These are phyloP conservation scores for Silene coronaria DNA, from an alignment of 179 eudicot genomes.

Conservation along the genomic window DNA sequence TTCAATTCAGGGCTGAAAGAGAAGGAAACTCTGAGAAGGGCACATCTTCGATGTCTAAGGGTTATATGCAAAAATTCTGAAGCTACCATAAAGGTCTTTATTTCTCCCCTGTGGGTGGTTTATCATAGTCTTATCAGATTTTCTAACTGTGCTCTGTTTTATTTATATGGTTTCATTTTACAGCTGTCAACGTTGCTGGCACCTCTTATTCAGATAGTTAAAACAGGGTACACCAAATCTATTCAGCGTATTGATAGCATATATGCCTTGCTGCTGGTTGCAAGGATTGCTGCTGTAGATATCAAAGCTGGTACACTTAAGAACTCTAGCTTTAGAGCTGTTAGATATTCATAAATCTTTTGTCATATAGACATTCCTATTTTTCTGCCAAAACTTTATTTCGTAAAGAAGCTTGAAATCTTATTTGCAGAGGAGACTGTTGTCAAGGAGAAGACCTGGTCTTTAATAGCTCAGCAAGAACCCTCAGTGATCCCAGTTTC, in stretches of 20 bases:
- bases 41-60: slow-evolving; percentile 75
- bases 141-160: slow-evolving; percentile 1
- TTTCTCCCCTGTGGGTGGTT: slow-evolving; percentile 5
- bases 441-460: slow-evolving; percentile 80
- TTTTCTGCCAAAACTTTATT: background rate
- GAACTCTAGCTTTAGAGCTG: background rate
- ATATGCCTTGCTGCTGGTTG: slow-evolving; percentile 67
- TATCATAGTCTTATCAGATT: background rate
- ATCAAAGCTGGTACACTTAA: slow-evolving; percentile 66
- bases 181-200: slow-evolving; percentile 74
- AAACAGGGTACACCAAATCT: slow-evolving; percentile 82
- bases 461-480: slow-evolving; percentile 71
- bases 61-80: slow-evolving; percentile 66
- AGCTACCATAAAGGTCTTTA: slow-evolving; percentile 51
- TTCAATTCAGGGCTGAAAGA: slow-evolving; percentile 80
- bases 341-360: background rate
- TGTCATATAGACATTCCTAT: background rate
- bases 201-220: slow-evolving; percentile 75
- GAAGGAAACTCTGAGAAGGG: slow-evolving; percentile 85
- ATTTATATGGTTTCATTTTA: background rate
- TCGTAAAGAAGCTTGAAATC: slow-evolving; percentile 14
- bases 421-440: slow-evolving; percentile 61
- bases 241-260: slow-evolving; percentile 92
- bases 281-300: slow-evolving; percentile 80
- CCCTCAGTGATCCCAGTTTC: slow-evolving; percentile 79